A percentile compares a stretch with the other conserved stretches of the same genome.
phyloP scores from a whole-genome alignment of 306 rosid species.

The Sechiopsis laciniata region DNA sequence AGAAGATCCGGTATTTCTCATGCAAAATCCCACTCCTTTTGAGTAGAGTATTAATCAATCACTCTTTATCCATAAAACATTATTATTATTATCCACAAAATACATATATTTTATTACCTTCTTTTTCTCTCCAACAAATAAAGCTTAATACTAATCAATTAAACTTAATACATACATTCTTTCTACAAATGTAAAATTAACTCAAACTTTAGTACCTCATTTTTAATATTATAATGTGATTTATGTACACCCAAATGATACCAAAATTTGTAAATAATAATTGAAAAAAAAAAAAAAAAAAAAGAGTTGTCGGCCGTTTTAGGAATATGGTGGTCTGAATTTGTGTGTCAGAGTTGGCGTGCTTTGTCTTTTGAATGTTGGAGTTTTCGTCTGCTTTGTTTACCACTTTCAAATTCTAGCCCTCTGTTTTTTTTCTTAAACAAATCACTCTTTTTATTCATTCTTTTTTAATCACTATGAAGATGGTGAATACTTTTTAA shows the following conservation, averaged over 20 bases:
- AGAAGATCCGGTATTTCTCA: not conserved
- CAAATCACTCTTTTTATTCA: no score
- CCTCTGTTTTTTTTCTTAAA: no score
- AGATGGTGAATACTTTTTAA: no score
- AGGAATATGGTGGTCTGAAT: not conserved
- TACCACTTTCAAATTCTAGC: no score
- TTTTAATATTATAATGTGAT: not conserved
- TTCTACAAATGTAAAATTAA: not conserved
- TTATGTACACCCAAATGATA: no score
- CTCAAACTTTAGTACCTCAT: not conserved
- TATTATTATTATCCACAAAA: not conserved
- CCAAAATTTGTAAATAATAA: not conserved
- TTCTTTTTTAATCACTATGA: no score
- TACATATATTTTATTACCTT: not conserved
- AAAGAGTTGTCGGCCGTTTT: not conserved
- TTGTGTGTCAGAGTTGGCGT: slow-evolving; percentile 1
- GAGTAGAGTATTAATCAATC: not conserved
- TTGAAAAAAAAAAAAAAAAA: not conserved
- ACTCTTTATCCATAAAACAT: not conserved
- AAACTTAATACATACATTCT: not conserved
- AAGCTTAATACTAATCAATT: not conserved
- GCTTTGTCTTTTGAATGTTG: slow-evolving; percentile 3
- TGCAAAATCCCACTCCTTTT: not conserved
- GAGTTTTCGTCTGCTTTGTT: not conserved
- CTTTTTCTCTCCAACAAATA: not conserved